phyloP scores from a whole-genome alignment of 83 land plant genomes.

The Picea engelmannii region DNA sequence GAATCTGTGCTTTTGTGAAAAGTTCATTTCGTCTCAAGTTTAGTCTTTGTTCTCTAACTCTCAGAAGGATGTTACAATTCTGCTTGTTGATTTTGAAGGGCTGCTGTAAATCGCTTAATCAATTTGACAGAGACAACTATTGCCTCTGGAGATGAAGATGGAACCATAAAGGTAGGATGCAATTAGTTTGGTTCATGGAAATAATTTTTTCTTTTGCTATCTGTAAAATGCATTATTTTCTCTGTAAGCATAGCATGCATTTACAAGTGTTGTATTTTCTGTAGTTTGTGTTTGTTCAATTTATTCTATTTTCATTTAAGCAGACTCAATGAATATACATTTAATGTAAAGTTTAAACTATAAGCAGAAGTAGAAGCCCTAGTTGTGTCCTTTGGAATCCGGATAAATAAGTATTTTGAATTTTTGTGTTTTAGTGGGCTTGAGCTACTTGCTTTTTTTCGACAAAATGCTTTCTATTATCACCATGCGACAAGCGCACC shows the following conservation, averaged over 20 bases:
- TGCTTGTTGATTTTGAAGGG: slow-evolving; percentile 30
- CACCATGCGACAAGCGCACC: too few species aligned
- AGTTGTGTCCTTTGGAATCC: background rate
- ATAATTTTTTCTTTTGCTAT: background rate
- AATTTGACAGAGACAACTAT: slow-evolving; percentile 77
- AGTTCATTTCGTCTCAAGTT: background rate
- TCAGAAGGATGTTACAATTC: background rate
- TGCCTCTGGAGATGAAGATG: slow-evolving; percentile 93
- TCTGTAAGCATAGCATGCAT: background rate
- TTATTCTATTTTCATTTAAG: background rate
- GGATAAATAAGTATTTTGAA: background rate
- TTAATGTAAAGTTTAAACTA: too few species aligned
- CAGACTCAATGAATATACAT: too few species aligned
- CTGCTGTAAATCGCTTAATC: slow-evolving; percentile 70
- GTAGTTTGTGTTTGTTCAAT: background rate
- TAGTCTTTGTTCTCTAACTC: background rate
- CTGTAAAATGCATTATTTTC: background rate
- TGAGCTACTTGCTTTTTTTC: background rate
- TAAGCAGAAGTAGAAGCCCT: too few species aligned
- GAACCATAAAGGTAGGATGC: slow-evolving; percentile 78
- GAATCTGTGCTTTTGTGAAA: background rate
- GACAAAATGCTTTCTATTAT: too few species aligned
- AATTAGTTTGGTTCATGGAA: background rate
- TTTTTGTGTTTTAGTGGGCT: background rate
- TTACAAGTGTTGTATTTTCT: background rate